Percentiles rank a stretch among this genome's conserved stretches.
Conservation (phyloP, 139 green algal species). For the Spirogloea muscicola region DNA sequence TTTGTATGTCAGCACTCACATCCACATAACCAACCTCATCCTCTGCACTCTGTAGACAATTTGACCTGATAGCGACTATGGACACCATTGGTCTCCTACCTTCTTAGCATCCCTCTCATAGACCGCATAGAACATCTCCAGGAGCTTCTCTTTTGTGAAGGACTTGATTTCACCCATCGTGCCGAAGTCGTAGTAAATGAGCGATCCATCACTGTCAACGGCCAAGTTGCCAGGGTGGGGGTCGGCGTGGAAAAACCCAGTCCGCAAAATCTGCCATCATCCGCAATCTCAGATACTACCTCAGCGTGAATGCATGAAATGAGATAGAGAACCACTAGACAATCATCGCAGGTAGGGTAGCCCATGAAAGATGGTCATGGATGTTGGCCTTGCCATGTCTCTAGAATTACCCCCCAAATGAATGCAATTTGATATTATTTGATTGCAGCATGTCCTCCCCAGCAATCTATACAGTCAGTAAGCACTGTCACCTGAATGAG, state of each 20-base stretch:
- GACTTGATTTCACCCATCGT: slow-evolving; percentile 62
- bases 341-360: no score
- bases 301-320: no score
- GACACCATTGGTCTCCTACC: slow-evolving; percentile 17
- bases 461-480: neutral
- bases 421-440: neutral
- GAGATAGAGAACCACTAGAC: no score
- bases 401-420: slow-evolving; percentile 1
- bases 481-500: slow-evolving; percentile 69
- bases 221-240: slow-evolving; percentile 93
- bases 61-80: no score
- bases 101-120: slow-evolving; percentile 84
- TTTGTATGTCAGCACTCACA: no score
- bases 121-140: slow-evolving; percentile 95
- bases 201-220: slow-evolving; percentile 71
- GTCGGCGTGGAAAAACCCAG: slow-evolving; percentile 92
- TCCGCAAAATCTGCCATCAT: slow-evolving; percentile 71
- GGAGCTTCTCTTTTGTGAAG: slow-evolving; percentile 73
- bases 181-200: slow-evolving; percentile 97
- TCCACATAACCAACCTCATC: no score
- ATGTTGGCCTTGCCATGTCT: no score
- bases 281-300: neutral
- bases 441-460: neutral
- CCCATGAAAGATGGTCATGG: no score
- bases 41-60: no score